These are phyloP conservation scores for Tilletia setariae DNA, from an alignment of 1,284 basidiomycete species.

Conservation along the genomic window DNA sequence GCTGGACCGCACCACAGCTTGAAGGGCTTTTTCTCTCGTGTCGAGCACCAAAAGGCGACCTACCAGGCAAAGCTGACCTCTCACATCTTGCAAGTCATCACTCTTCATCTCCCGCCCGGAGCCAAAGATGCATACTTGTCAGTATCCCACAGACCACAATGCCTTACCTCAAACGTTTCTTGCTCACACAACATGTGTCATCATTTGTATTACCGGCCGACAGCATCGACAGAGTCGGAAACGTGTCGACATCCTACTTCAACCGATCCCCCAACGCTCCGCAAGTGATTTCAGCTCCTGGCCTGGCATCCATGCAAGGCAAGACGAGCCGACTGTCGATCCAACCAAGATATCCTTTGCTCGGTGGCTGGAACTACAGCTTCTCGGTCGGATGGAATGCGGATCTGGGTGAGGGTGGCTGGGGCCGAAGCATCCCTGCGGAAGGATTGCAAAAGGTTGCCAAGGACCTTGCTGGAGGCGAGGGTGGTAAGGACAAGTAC, in stretches of 20 bases:
- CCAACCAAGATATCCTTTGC: slow-evolving; percentile 81
- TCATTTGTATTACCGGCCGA: not conserved
- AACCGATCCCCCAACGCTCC: slow-evolving; percentile 60
- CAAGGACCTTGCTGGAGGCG: slow-evolving; percentile 58
- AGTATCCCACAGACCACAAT: slow-evolving; percentile 1
- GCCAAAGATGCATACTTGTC: slow-evolving; percentile 73
- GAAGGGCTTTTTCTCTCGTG: slow-evolving; percentile 91
- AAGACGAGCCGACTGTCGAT: slow-evolving; percentile 66
- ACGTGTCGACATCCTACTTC: slow-evolving; percentile 90
- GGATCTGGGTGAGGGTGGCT: slow-evolving; percentile 43
- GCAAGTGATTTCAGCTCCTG: slow-evolving; percentile 12
- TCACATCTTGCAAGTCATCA: slow-evolving; percentile 69
- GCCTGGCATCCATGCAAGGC: slow-evolving; percentile 24
- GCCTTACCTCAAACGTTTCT: too few relatives aligned
- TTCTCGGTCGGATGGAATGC: slow-evolving; percentile 94
- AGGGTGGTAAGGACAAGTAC: slow-evolving; percentile 58
- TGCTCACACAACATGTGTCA: too few relatives aligned
- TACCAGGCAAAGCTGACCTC: slow-evolving; percentile 64
- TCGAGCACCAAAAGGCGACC: slow-evolving; percentile 75
- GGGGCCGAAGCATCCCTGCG: slow-evolving; percentile 53
- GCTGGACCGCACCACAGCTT: slow-evolving; percentile 61
- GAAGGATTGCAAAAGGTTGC: not conserved
- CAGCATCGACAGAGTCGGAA: slow-evolving; percentile 66
- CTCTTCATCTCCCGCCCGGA: slow-evolving; percentile 74
- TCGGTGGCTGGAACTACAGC: slow-evolving; percentile 96